Base-by-base conservation (phyloP, 352 stramenopile genomes). In the Peronospora belbahrii region DNA sequence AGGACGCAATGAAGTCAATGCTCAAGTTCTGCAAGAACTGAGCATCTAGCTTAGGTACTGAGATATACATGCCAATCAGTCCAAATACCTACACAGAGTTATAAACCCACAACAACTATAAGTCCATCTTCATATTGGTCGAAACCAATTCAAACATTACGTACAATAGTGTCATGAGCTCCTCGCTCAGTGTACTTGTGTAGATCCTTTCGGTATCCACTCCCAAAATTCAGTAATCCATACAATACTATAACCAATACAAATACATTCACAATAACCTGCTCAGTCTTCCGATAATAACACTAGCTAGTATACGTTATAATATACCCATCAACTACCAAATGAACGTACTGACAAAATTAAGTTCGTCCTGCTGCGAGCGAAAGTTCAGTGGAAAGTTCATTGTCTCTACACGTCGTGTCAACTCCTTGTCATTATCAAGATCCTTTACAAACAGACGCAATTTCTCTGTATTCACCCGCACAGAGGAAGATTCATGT, bases 61-160 rank as follows among this genome's bases (percentile, higher is more conserved):
- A 85, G 27, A 90, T 90, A 74, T 86, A 90, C 67, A 90, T 86
- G 44, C 79, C 79, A 32, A 90, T 67, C n/a, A 87, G 48, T n/a
- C 79, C 79, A 47, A 85, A 90, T 44, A 85, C 54, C 79, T 90
- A 48, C 19, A 55, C 28, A 11, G 19, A n/a, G n/a, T n/a, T n/a
- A n/a, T n/a, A n/a, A n/a, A n/a, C n/a, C n/a, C n/a, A n/a, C n/a
- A n/a, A n/a, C n/a, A n/a, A n/a, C n/a, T n/a, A n/a, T n/a, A n/a
- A n/a, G n/a, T n/a, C n/a, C n/a, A n/a, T n/a, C n/a, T n/a, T n/a
- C n/a, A n/a, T n/a, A n/a, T n/a, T n/a, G n/a, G n/a, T n/a, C n/a
- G n/a, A n/a, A n/a, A n/a, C n/a, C n/a, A n/a, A n/a, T n/a, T n/a
- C 13, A 43, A 13, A 35, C 6, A 2, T 35, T 6, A 44, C 59